Base-by-base conservation (phyloP, 1,139 yeast species). In the Sugiyamaella grinbergsii region DNA sequence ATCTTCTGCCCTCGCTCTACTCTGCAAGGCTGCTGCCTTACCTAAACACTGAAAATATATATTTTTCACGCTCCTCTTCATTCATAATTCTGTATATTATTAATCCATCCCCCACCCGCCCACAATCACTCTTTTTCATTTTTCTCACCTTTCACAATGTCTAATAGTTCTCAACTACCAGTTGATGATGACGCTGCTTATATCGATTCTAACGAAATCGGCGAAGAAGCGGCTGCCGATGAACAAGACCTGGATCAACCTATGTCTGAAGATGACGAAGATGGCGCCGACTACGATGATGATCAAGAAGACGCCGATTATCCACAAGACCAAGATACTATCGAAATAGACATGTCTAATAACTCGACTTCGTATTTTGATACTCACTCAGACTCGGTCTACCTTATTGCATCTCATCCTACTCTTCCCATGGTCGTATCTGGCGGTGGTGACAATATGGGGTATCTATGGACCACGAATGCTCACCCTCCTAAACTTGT, bases 401-500 rank as follows among this genome's bases (percentile, higher is more conserved):
- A 87, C 69, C 77, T 86, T 20, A 76, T 93, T 15, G 80, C 85
- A 52, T 73, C 81, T 18, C 97, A 90, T 66, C 98, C 97, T 38
- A 76, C 77, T 13, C 74, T 89, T 55, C 96, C 96, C 18, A 79
- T 88, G 52, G 87, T 83, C 4, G 80, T 86, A 16, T 84, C 95
- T 13, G 97, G 97, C 43, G 98, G 97, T 47, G 90, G 86, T 54
- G 99, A 93, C 68, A 85, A 93, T 66, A 75, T 81, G 33, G 97
- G 93, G 0, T 88, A 81, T 68, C 67, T 93, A 61, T 93, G 98
- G 98, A 88, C 96, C 5, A 84, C 95, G 2, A 94, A 89, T 67
- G 76, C 86, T 2, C 83, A 81, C 57, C 95, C 95, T 32, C 90
- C 96, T 6, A 80, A 84, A 57, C 75, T 85, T 56, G 91, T 88